Percentiles rank a stretch among this genome's conserved stretches.
Conservation (phyloP, 2,329 filamentous ascomycete species). For the Aspergillus tubingensis region DNA sequence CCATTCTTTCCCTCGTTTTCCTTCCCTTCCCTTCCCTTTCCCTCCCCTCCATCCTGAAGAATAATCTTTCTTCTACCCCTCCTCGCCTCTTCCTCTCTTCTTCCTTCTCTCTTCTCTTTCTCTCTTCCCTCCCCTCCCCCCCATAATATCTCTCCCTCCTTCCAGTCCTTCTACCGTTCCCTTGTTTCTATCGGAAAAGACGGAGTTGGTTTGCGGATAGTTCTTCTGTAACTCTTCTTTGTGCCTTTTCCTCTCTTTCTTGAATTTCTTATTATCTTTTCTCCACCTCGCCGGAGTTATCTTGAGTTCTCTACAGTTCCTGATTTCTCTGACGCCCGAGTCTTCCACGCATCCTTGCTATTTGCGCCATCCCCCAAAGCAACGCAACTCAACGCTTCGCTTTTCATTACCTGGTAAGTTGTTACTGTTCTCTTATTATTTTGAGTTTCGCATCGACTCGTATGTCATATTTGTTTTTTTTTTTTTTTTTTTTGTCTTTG, state of each 20-base stretch:
- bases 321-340: constrained; percentile 23
- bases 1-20: constrained; percentile 20
- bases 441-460: neutral
- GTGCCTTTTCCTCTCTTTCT: constrained; percentile 24
- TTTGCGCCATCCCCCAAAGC: constrained; percentile 22
- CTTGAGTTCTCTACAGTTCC: constrained; percentile 24
- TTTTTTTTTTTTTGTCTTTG: neutral
- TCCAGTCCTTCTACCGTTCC: constrained; percentile 22
- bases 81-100: constrained; percentile 17
- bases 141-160: constrained; percentile 16
- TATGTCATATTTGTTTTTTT: neutral
- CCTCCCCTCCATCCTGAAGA: constrained; percentile 23
- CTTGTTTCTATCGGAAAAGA: constrained; percentile 31
- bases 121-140: constrained; percentile 19
- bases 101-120: constrained; percentile 17
- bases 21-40: constrained; percentile 19
- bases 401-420: constrained; percentile 26
- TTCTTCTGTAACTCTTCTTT: constrained; percentile 27
- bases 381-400: constrained; percentile 23
- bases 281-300: constrained; percentile 30
- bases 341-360: constrained; percentile 22
- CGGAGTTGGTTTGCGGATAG: constrained; percentile 35
- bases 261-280: constrained; percentile 23
- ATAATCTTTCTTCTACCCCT: constrained; percentile 24
- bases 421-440: neutral